Conservation (phyloP, 768 basidiomycete genomes). For the Lactarius evosmus region DNA sequence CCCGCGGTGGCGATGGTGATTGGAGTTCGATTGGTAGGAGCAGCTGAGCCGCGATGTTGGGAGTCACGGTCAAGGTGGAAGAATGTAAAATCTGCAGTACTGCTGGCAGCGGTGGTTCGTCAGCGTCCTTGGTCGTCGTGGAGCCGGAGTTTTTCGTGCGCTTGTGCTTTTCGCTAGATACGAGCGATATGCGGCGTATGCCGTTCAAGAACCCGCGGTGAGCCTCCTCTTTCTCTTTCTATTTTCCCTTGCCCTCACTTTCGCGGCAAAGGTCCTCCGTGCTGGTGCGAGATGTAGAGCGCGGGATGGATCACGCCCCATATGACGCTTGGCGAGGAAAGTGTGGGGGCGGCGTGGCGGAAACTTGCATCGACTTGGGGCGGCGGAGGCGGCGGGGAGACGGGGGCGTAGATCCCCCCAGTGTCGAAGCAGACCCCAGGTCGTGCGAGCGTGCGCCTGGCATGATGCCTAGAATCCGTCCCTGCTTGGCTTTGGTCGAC, state of each 20-base stretch:
- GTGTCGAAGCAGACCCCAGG: constrained; percentile 31
- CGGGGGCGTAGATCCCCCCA: constrained; percentile 29
- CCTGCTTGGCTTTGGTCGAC: constrained; percentile 30
- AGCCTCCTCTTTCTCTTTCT: constrained; percentile 35
- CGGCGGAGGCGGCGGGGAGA: constrained; percentile 34
- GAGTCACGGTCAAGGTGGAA: constrained; percentile 24
- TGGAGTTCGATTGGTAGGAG: constrained; percentile 55
- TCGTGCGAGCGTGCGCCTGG: constrained; percentile 25
- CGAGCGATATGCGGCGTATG: constrained; percentile 60
- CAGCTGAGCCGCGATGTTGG: constrained; percentile 34
- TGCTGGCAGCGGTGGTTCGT: constrained; percentile 24
- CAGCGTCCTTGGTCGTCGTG: constrained; percentile 30
- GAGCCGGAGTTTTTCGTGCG: constrained; percentile 52
- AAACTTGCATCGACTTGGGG: constrained; percentile 46
- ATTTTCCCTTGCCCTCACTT: constrained; percentile 15
- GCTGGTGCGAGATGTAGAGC: constrained; percentile 18
- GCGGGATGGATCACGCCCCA: constrained; percentile 24
- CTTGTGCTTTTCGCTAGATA: constrained; percentile 49
- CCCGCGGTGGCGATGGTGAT: constrained; percentile 48
- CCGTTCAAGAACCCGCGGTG: constrained; percentile 56
- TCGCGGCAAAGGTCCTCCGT: constrained; percentile 20
- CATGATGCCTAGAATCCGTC: constrained; percentile 20
- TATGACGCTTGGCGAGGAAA: constrained; percentile 35
- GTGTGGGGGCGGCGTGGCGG: constrained; percentile 22
- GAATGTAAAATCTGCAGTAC: constrained; percentile 13